Evolutionary conservation across 768 basidiomycete species (phyloP), one percentile per base, ranked within the genome.

Genomic region (Pulveroboletus sp.): DNA sequence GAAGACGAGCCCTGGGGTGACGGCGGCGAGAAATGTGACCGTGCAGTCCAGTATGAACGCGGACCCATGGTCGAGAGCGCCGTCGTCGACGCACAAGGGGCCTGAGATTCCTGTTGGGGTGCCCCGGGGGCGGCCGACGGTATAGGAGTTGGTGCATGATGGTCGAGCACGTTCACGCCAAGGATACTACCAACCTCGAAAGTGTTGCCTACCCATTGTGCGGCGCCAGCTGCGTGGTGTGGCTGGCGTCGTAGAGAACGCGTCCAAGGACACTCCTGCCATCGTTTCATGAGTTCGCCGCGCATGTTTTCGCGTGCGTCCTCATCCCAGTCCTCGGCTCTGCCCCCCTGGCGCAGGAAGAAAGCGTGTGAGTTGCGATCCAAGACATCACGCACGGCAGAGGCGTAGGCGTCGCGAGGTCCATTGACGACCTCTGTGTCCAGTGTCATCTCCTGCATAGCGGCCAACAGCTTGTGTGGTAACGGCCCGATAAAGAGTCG

Each of bases 141-240:
- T 12, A 30, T 15, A 26, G 46, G 43, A 15, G 50, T 42, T 11
- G 54, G 50, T 0, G 51, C 58, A 12, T 56, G 57, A 39, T 24
- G 35, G 43, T 76, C 69, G 43, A 84, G 69, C 30, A 86, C 69
- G 53, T 81, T 77, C 44, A 89, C 75, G 10, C 87, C 89, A 33
- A 90, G 71, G 52, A 92, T 76, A n/a, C 76, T 76, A 3, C 89
- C 89, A 33, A 92, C 73, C 59, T 89, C 85, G 54, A 92, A 92
- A 51, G 82, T 87, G 21, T 74, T 74, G 26, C 89, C 87, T 27
- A 86, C 76, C 86, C 86, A 90, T 18, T 68, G 72, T 12, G 62
- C 67, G 14, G 56, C 47, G n/a, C 47, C 33, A 15, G 21, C 12
- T 14, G 9, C 17, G 9, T 39, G 52, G 47, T 33, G 55, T 41